phyloP scores from a whole-genome alignment of 2,329 filamentous ascomycete species.

The Didymella arachidicola region DNA sequence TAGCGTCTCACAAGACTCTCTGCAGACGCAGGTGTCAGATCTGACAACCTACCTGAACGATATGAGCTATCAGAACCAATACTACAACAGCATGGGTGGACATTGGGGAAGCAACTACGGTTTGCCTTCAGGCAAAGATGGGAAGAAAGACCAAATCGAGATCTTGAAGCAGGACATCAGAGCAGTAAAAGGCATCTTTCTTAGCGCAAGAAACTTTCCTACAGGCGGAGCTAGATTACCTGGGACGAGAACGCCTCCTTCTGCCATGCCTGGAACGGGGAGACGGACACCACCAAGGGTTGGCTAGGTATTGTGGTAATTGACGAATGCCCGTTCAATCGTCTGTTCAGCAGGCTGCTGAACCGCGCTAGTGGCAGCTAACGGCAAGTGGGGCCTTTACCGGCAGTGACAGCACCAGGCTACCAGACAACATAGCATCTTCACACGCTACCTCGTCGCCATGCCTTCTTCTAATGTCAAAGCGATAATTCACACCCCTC shows the following conservation, averaged over 20 bases:
- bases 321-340: neutral
- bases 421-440: neutral
- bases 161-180: conserved; percentile 78
- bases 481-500: conserved; percentile 35
- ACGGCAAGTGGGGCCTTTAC: conserved; percentile 9
- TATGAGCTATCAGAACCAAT: conserved; percentile 51
- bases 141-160: conserved; percentile 73
- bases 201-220: conserved; percentile 77
- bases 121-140: conserved; percentile 57
- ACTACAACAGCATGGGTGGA: conserved; percentile 54
- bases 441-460: neutral
- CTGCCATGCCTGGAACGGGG: conserved; percentile 30
- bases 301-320: neutral
- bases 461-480: conserved; percentile 27
- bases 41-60: conserved; percentile 70
- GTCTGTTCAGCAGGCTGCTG: neutral
- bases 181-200: conserved; percentile 78
- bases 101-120: conserved; percentile 40
- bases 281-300: conserved; percentile 20
- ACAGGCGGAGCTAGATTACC: conserved; percentile 32
- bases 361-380: conserved; percentile 5
- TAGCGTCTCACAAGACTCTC: conserved; percentile 57
- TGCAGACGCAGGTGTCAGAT: conserved; percentile 60
- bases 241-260: conserved; percentile 15
- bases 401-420: neutral